Evolutionary conservation across 2,329 filamentous ascomycete species (phyloP), one percentile per base, ranked within the genome.

Genomic region (Diaporthe ilicicola): DNA sequence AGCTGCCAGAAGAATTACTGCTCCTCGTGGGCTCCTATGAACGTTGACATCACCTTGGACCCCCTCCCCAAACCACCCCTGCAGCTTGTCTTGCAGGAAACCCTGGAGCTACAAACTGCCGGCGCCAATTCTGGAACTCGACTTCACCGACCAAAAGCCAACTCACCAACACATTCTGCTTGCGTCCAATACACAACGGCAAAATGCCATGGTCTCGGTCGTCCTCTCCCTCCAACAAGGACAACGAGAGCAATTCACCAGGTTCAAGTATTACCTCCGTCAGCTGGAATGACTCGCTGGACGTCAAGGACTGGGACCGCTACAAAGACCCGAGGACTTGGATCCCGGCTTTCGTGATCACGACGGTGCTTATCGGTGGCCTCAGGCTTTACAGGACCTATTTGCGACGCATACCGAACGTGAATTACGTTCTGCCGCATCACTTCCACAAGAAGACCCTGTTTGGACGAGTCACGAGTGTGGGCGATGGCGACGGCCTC

Each of bases 401-500:
- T 79, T 84, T 99, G 61, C 92, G 94, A 44, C 93, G 96, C 66
- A 94, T 98, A 70, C 94, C 94, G 4, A 91, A 90, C 69, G 89
- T 93, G 44, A 86, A 88, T 29, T 88, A 94, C 78, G 92, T 99
- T 75, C 90, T 90, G 59, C 92, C 94, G 2, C 84, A 86, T 13
- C 92, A 91, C 78, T 95, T 95, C 79, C 90, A 93, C 55, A 90
- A 86, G 72, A 88, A 93, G 76, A 95, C 90, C 75, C 79, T 99
- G 51, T 92, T 95, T 76, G 96, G 96, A 17, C 89, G 88, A 73
- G 96, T 98, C 51, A 98, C 95, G 15, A 94, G 93, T 76, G 96
- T 99, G 29, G 96, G 97, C 51, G 96, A 99, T 86, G 97, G 94
- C 4, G 96, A 99, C 81, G 95, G 95, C 79, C 98, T 99, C 80